Percentiles rank a stretch among this genome's conserved stretches.
These are phyloP conservation scores for Prillingera fragicola DNA, from an alignment of 1,284 basidiomycete species.

Conservation along the genomic window DNA sequence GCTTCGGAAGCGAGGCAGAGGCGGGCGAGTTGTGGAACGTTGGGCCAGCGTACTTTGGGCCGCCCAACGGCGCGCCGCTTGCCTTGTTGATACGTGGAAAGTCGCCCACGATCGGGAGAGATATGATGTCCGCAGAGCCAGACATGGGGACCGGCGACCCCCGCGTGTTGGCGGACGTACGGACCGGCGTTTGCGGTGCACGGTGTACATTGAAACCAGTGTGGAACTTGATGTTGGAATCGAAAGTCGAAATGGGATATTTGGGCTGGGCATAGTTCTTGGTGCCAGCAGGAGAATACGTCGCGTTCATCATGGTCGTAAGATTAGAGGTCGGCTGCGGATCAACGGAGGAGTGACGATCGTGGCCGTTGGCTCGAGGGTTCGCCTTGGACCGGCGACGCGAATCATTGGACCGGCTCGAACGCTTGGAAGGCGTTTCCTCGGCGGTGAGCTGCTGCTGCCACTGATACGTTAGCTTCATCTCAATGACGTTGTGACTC, in stretches of 20 bases:
- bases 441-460: conserved; percentile 35
- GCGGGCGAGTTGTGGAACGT: conserved; percentile 47
- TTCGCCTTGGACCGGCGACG: conserved; percentile 14
- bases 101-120: conserved; percentile 25
- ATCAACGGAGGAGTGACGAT: conserved; percentile 28
- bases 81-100: conserved; percentile 35
- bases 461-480: conserved; percentile 25
- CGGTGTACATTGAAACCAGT: conserved; percentile 40
- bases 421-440: conserved; percentile 11
- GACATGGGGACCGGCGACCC: not conserved
- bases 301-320: conserved; percentile 3
- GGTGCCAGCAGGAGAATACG: not conserved
- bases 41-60: conserved; percentile 42
- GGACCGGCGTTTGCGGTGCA: conserved; percentile 41
- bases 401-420: conserved; percentile 10
- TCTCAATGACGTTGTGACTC: not conserved
- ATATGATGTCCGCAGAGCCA: conserved; percentile 4
- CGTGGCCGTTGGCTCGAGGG: conserved; percentile 12
- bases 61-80: conserved; percentile 4
- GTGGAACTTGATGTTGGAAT: conserved; percentile 29
- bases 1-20: conserved; percentile 37
- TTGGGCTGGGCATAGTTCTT: not conserved
- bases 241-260: conserved; percentile 27
- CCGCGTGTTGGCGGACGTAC: conserved; percentile 9
- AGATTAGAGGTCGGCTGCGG: conserved; percentile 11